Conservation (phyloP, 2,329 filamentous ascomycete species). For the Cordyceps farinosa region DNA sequence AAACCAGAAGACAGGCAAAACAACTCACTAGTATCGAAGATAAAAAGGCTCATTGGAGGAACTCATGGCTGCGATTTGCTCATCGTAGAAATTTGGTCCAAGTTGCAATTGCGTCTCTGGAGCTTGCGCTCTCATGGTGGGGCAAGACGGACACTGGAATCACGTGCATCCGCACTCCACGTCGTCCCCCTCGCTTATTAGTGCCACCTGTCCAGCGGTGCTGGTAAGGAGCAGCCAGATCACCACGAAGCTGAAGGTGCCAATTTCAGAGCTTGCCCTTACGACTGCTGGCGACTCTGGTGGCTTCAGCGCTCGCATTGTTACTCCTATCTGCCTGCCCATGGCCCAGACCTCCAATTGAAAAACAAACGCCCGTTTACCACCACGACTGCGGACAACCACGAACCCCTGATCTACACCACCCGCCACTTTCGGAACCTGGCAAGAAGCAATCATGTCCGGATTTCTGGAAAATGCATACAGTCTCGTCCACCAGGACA, state of each 20-base stretch:
- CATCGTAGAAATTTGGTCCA: slow-evolving; percentile 1
- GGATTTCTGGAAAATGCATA: slow-evolving; percentile 93
- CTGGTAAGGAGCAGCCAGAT: slow-evolving; percentile 35
- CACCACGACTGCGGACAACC: background rate
- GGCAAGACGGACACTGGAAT: slow-evolving; percentile 21
- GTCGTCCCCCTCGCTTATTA: slow-evolving; percentile 25
- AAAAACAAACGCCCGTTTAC: slow-evolving; percentile 5
- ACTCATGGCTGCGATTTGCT: slow-evolving; percentile 49
- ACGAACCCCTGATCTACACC: slow-evolving; percentile 12
- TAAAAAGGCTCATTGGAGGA: slow-evolving; percentile 82
- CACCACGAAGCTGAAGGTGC: slow-evolving; percentile 32
- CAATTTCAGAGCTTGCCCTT: slow-evolving; percentile 26
- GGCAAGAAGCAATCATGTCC: slow-evolving; percentile 61
- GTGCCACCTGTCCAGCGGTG: slow-evolving; percentile 40
- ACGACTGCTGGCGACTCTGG: slow-evolving; percentile 29
- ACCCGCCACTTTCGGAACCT: background rate
- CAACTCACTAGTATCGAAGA: slow-evolving; percentile 88
- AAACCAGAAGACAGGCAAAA: slow-evolving; percentile 8
- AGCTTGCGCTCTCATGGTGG: slow-evolving; percentile 20
- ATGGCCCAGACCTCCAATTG: slow-evolving; percentile 29
- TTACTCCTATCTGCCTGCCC: slow-evolving; percentile 26
- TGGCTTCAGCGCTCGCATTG: slow-evolving; percentile 28
- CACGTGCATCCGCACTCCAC: slow-evolving; percentile 33
- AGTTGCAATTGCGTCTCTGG: background rate
- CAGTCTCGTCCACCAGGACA: slow-evolving; percentile 97